These are phyloP conservation scores for Neopestalotiopsis sp. DNA, from an alignment of 2,329 filamentous ascomycete species.

Conservation along the genomic window DNA sequence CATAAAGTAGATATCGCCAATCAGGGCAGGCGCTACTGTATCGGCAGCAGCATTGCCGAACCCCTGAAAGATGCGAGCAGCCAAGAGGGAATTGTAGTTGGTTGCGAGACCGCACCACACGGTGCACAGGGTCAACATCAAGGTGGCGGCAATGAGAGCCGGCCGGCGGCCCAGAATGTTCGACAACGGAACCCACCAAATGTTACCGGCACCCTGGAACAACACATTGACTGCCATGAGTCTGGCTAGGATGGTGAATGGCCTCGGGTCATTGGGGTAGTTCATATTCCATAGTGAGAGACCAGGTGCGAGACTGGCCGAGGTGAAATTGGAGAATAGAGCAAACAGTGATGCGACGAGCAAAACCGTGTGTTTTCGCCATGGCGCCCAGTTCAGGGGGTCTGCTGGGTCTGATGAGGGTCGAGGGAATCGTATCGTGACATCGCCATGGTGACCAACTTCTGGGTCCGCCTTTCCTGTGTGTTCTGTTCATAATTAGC, in stretches of 20 bases:
- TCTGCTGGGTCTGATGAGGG: slow-evolving; percentile 39
- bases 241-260: slow-evolving; percentile 2
- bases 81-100: slow-evolving; percentile 31
- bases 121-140: slow-evolving; percentile 31
- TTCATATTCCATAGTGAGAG: slow-evolving; percentile 36
- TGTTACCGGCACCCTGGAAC: slow-evolving; percentile 38
- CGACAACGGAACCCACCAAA: slow-evolving; percentile 42
- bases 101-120: slow-evolving; percentile 33
- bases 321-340: slow-evolving; percentile 39
- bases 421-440: slow-evolving; percentile 25
- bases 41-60: slow-evolving; percentile 39
- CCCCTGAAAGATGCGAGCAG: slow-evolving; percentile 37
- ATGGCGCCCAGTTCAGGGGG: slow-evolving; percentile 39
- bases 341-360: slow-evolving; percentile 35
- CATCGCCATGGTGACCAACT: slow-evolving; percentile 10
- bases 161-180: slow-evolving; percentile 40
- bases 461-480: slow-evolving; percentile 4
- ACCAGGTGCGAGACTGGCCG: slow-evolving; percentile 37
- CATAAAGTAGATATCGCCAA: slow-evolving; percentile 43
- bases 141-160: slow-evolving; percentile 34
- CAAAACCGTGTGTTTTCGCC: slow-evolving; percentile 37
- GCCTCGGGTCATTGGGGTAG: slow-evolving; percentile 33
- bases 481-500: neutral
- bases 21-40: slow-evolving; percentile 37
- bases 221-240: slow-evolving; percentile 32